These are phyloP conservation scores for Cutaneotrichosporon curvatum DNA, from an alignment of 1,284 basidiomycete species.

Conservation along the genomic window DNA sequence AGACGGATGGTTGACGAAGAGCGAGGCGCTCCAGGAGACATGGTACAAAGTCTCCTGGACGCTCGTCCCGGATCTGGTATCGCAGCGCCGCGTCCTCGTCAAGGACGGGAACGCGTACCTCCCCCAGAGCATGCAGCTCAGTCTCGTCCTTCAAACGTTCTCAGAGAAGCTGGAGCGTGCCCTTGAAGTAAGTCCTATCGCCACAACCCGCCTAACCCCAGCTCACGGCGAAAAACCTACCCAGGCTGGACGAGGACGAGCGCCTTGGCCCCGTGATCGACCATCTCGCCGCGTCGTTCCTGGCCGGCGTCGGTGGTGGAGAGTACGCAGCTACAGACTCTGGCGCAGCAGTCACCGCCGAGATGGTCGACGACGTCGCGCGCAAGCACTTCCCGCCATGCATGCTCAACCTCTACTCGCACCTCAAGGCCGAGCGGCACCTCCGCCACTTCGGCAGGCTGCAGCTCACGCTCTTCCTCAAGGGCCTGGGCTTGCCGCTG, in stretches of 20 bases:
- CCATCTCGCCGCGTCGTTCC: constrained; percentile 89
- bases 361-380: constrained; percentile 87
- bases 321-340: constrained; percentile 46
- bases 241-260: constrained; percentile 91
- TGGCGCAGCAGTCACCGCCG: constrained; percentile 66
- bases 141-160: constrained; percentile 85
- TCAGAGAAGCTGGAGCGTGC: constrained; percentile 65
- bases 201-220: constrained; percentile 36
- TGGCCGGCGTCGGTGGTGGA: constrained; percentile 64
- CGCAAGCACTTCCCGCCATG: constrained; percentile 89
- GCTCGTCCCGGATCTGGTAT: constrained; percentile 85
- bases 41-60: constrained; percentile 61
- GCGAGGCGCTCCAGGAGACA: constrained; percentile 50
- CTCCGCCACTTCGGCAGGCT: constrained; percentile 88
- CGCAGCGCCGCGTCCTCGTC: constrained; percentile 73
- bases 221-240: constrained; percentile 80
- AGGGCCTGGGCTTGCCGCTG: constrained; percentile 87
- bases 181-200: constrained; percentile 58
- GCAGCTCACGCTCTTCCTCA: constrained; percentile 91
- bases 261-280: constrained; percentile 84
- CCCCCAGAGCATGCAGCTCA: constrained; percentile 70
- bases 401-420: constrained; percentile 86
- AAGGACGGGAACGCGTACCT: constrained; percentile 84
- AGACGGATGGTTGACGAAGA: constrained; percentile 12
- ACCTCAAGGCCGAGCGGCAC: constrained; percentile 69